These are phyloP conservation scores for Leccinellum luteum DNA, from an alignment of 768 basidiomycete species.

Conservation along the genomic window DNA sequence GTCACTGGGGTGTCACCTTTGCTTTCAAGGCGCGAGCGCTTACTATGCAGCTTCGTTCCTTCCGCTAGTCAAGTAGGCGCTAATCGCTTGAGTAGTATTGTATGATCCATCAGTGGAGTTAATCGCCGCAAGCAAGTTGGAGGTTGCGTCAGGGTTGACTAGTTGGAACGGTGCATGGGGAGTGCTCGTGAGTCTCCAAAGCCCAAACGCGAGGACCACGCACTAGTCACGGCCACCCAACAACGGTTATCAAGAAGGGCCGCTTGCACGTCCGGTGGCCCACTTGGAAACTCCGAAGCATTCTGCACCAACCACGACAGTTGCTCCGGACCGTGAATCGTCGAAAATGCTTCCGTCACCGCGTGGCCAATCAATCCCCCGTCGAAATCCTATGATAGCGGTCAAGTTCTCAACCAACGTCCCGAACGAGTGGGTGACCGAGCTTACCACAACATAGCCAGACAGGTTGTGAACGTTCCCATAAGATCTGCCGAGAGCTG, in stretches of 20 bases:
- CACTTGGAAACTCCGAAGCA: conserved; percentile 44
- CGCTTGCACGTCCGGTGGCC: conserved; percentile 39
- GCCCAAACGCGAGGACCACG: conserved; percentile 17
- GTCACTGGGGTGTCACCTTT: conserved; percentile 1
- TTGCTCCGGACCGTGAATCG: conserved; percentile 27
- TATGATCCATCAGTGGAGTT: conserved; percentile 42
- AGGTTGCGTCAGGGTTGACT: conserved; percentile 44
- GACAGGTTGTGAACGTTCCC: conserved; percentile 38
- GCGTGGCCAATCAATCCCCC: conserved; percentile 49
- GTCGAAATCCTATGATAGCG: conserved; percentile 52
- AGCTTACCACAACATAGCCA: conserved; percentile 57
- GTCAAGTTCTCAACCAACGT: neutral
- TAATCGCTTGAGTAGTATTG: conserved; percentile 48
- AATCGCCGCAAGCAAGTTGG: conserved; percentile 37
- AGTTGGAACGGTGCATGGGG: neutral
- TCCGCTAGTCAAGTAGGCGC: conserved; percentile 45
- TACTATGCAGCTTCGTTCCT: conserved; percentile 62
- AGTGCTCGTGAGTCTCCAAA: neutral
- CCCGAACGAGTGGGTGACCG: neutral
- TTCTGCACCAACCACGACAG: conserved; percentile 47
- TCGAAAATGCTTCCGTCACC: conserved; percentile 40
- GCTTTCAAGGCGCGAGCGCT: conserved; percentile 17
- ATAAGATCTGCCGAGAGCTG: conserved; percentile 47
- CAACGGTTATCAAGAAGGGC: conserved; percentile 48
- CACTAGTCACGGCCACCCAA: conserved; percentile 57